Evolutionary conservation across 202 grass and related monocot species (phyloP), one percentile per base, ranked within the genome.

Genomic region (Brachypodium distachyon): DNA sequence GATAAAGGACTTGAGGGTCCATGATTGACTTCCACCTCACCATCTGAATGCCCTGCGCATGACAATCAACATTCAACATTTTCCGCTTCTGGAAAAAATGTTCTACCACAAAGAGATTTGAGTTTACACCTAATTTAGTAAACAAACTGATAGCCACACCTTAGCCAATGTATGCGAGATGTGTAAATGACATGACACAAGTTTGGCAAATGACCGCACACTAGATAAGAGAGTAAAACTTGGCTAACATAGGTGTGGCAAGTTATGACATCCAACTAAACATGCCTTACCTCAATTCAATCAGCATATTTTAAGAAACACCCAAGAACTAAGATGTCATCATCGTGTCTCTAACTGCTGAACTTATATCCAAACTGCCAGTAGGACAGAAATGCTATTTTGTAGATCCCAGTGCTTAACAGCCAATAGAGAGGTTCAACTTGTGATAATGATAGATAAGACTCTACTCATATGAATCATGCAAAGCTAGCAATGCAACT

Each of bases 21-120:
- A 41, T 86, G 82, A 70, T 89, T 93, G 54, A 85, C 50, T 70
- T 91, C 83, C 17, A 81, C 31, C 83, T 49, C 73, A 84, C 60
- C 83, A 60, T 81, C 78, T 76, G 86, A 63, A 78, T 47, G 54
- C 33, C 74, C 86, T 89, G 77, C 31, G 49, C 6, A 81, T 61
- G 5, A 81, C 27, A 86, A 52, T 36, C 12, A 59, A 14, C 7
- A 77, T 73, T 75, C 4, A 61, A 62, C 40, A 75, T 23, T 40
- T 77, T 13, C 25, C 21, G 57, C 36, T 54, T 72, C 66, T 62
- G n/a, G 16, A 7, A 49, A 50, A 50, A 32, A 9, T 43, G 26
- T 64, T 46, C 69, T 16, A n/a, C 21, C n/a, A 66, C 10, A 7
- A 78, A 73, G 12, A 62, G 18, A 65, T 14, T 18, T 40, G 26